Base-by-base conservation (phyloP, 1,284 basidiomycete species). In the Apiotrichum akiyoshidainum region DNA sequence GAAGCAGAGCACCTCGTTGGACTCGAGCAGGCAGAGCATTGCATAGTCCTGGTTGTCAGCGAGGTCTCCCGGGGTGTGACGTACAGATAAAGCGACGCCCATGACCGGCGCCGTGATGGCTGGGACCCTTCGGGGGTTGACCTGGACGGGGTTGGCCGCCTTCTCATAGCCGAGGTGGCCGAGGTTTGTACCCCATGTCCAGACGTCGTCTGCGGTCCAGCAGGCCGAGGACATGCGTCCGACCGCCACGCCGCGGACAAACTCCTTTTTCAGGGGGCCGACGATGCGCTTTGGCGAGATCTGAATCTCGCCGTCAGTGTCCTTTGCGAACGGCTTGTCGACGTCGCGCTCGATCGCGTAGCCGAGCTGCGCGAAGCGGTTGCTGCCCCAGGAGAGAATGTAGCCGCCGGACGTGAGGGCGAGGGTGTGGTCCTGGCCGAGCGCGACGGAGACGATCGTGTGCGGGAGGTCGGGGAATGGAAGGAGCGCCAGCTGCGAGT, bases 401-500 rank as follows among this genome's bases (percentile, higher is more conserved):
- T 92, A 89, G 5, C 95, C 94, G 0, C 82, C 74, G 11, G 81
- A 83, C 0, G 92, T 93, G 41, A 98, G 81, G 0, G 87, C 88
- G 21, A 98, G 83, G 0, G 94, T 95, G 73, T 99, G 96, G 69
- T 99, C 95, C 71, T 93, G 93, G 2, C 90, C 95, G 2, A 94
- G 81, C 0, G 93, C 91, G 46, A 97, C 83, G 4, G 84, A 80
- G 2, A 81, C 72, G 53, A 83, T 80, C 13, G 81, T 81, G 46
- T 85, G 80, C 2, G 82, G 77, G 54, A 88, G 80, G 34, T 86
- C 85, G 1, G 83, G 76, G 16, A 92, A 78, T 0, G 86, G 85
- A 22, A 88, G 81, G 21, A 84, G 78, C 4, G 81, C 80, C 64
- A 90, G 88, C 71, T 95, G 90, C 5, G 89, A 91, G 67, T 92